Percentiles rank a stretch among this genome's conserved stretches.
Conservation (phyloP, 257 asterid genomes). For the Ajuga chamaepitys region DNA sequence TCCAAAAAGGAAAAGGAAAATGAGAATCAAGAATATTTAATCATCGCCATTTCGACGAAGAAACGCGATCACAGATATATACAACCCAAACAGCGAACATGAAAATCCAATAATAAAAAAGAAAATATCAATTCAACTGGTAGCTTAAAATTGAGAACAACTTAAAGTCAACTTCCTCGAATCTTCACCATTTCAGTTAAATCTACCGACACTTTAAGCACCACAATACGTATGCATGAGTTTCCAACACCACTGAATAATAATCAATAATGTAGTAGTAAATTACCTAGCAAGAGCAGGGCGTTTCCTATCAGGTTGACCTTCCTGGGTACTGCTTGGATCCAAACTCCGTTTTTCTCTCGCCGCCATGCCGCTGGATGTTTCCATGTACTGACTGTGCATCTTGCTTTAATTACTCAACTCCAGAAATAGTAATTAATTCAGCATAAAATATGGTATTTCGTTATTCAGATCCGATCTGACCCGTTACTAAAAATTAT, state of each 20-base stretch:
- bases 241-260: neutral
- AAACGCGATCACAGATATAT: neutral
- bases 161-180: conserved; percentile 24
- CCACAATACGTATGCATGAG: conserved; percentile 1
- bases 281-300: conserved; percentile 96
- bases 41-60: neutral
- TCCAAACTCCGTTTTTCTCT: conserved; percentile 82
- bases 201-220: neutral
- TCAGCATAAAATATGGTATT: neutral
- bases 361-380: conserved; percentile 54
- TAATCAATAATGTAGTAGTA: neutral
- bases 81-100: neutral
- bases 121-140: neutral
- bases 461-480: conserved; percentile 45
- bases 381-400: conserved; percentile 58
- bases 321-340: conserved; percentile 49
- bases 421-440: conserved; percentile 19
- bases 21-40: neutral
- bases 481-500: conserved; percentile 18
- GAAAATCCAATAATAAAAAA: neutral
- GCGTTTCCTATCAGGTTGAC: conserved; percentile 80
- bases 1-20: neutral
- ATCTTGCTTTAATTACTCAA: conserved; percentile 24
- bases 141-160: neutral
- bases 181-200: conserved; percentile 8